Percentiles rank a stretch among this genome's conserved stretches.
Evolutionary conservation across 2,329 filamentous ascomycete genomes (phyloP).

Genomic region (Neonectria magnoliae): DNA sequence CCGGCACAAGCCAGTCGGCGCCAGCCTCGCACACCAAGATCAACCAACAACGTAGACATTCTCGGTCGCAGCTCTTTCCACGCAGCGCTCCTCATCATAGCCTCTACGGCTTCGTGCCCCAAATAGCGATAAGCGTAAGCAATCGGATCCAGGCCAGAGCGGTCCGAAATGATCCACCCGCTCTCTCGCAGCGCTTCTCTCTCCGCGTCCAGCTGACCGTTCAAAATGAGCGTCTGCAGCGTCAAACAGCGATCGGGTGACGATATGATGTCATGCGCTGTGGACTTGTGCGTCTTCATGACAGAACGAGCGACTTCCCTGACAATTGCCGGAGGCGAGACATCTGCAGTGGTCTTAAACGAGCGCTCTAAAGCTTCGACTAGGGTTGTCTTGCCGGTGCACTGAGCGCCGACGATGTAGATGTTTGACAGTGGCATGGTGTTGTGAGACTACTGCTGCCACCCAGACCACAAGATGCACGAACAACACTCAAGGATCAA

Average conservation of each 20-base stretch:
- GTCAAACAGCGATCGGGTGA: conserved; percentile 42
- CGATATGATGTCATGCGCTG: conserved; percentile 46
- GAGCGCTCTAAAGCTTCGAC: conserved; percentile 45
- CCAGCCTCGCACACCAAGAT: conserved; percentile 51
- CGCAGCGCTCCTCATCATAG: conserved; percentile 24
- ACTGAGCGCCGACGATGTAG: conserved; percentile 55
- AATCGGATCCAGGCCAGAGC: conserved; percentile 55
- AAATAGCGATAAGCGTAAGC: conserved; percentile 50
- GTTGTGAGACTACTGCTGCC: not conserved
- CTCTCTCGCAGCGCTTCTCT: conserved; percentile 17
- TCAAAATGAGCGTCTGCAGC: conserved; percentile 49
- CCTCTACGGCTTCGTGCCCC: conserved; percentile 35
- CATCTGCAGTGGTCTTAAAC: conserved; percentile 29
- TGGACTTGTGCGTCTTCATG: conserved; percentile 46
- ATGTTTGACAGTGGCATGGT: conserved; percentile 35
- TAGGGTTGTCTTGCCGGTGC: conserved; percentile 57
- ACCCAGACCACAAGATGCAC: not conserved
- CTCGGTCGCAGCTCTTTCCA: conserved; percentile 46
- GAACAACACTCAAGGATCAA: not conserved
- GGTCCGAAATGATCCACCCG: conserved; percentile 53
- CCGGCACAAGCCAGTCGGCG: conserved; percentile 18
- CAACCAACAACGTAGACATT: conserved; percentile 46
- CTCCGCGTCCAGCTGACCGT: too few relatives aligned
- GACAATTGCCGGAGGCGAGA: conserved; percentile 31
- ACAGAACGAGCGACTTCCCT: conserved; percentile 52